Base-by-base conservation (phyloP, 495 filamentous ascomycete genomes). In the Penicillium maclennaniae region DNA sequence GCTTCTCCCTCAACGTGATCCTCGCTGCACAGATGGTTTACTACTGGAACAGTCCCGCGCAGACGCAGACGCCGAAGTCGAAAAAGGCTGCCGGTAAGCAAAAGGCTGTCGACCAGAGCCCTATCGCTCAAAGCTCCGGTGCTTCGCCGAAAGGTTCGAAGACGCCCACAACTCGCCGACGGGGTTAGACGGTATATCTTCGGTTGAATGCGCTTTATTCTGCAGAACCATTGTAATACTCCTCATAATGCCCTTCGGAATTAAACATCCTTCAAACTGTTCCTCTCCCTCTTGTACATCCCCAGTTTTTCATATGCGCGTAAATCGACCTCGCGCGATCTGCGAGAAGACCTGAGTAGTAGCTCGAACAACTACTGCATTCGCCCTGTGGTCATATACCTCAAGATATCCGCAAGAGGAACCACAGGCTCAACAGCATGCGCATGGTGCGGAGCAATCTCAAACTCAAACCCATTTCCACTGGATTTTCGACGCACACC, bases 1-100 rank as follows among this genome's bases (percentile, higher is more conserved):
- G 88, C 20, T 96, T 95, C 67, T 72, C 78, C 27, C 82, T 98
- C 58, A 98, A 98, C 72, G 72, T 85, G 55, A 79, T 98, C 49
- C 74, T 97, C 51, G 93, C 90, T 4, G 72, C 74, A 43, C 93
- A 98, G 77, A 96, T 97, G 91, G 68, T 92, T 9, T 96, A 91
- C 72, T 97, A 97, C 75, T 98, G 93, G 93, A 96, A 96, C 61
- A 78, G 80, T 52, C 82, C 78, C 7, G 62, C 70, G 50, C 61
- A 66, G 19, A 68, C 70, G 59, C 62, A 67, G 41, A 63, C 70
- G 49, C 60, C 66, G 23, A 69, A 71, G 59, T 63, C 68, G 41
- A 60, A 67, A 72, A 51, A 79, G 67, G 66, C 78, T 59, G 68
- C 65, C 38, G 38, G 38, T n/a, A 40, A 40, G 10, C 31, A 14